A percentile compares a stretch with the other conserved stretches of the same genome.
Evolutionary conservation across 2,329 filamentous ascomycete genomes (phyloP).

Genomic region (Colletotrichum agaves): DNA sequence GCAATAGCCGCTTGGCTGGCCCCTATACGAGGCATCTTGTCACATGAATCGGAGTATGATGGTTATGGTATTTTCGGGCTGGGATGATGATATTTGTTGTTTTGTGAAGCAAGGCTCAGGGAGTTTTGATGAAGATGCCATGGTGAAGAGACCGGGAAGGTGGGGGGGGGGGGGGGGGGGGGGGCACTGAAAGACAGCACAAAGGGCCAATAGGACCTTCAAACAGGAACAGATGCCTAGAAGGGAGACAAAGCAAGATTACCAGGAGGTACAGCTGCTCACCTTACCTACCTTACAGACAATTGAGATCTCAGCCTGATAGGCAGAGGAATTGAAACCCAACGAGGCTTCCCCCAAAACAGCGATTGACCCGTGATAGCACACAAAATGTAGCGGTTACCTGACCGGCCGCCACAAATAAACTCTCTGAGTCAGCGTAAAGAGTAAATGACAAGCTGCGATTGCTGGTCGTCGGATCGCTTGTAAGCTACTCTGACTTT

Average conservation of each 20-base stretch:
- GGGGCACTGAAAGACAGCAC: neutral
- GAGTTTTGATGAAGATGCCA: neutral
- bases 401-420: neutral
- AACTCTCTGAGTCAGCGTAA: neutral
- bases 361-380: constrained; percentile 20
- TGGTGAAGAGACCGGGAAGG: neutral
- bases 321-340: constrained; percentile 15
- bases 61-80: neutral
- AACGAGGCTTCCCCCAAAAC: constrained; percentile 14
- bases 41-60: neutral
- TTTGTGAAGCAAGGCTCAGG: neutral
- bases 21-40: neutral
- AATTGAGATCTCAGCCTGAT: constrained; percentile 14
- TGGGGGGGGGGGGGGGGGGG: neutral
- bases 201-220: constrained; percentile 19
- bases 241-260: constrained; percentile 9
- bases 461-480: neutral
- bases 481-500: neutral
- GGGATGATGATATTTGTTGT: neutral
- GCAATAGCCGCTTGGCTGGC: constrained; percentile 24
- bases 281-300: constrained; percentile 11
- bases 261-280: constrained; percentile 16
- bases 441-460: neutral
- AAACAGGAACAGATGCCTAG: neutral
- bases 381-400: constrained; percentile 18